Evolutionary conservation across 1,284 basidiomycete species (phyloP).

Genomic region (Leucoagaricus sp.): DNA sequence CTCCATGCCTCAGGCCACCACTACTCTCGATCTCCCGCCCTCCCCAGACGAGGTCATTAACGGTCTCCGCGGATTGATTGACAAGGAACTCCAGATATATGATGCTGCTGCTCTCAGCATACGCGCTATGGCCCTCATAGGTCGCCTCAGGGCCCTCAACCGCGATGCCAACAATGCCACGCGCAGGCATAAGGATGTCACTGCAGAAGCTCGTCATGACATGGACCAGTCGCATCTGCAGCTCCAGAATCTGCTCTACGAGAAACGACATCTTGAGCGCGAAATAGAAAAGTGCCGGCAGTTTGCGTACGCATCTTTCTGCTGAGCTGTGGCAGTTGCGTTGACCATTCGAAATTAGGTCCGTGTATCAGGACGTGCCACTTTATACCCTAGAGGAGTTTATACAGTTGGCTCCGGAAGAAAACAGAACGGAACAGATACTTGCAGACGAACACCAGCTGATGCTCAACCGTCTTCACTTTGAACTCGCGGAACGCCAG

Average conservation of each 20-base stretch:
- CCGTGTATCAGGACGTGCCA: constrained; percentile 80
- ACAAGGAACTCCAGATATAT: constrained; percentile 39
- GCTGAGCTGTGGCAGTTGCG: neutral
- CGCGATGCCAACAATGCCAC: constrained; percentile 71
- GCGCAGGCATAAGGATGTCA: constrained; percentile 68
- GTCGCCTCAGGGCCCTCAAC: constrained; percentile 74
- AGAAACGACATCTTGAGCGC: constrained; percentile 80
- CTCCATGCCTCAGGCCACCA: constrained; percentile 19
- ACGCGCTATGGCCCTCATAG: constrained; percentile 70
- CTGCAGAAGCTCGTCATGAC: constrained; percentile 71
- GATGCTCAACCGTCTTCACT: constrained; percentile 79
- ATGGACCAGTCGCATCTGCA: constrained; percentile 84
- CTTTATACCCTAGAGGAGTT: constrained; percentile 71
- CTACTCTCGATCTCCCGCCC: constrained; percentile 26
- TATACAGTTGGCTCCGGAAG: constrained; percentile 61
- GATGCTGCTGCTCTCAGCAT: constrained; percentile 58
- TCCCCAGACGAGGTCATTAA: constrained; percentile 54
- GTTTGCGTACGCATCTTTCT: constrained; percentile 65
- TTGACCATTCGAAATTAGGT: constrained; percentile 39
- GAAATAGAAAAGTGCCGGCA: constrained; percentile 87
- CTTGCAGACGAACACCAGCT: constrained; percentile 72
- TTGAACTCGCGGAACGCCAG: constrained; percentile 80
- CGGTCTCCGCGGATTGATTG: constrained; percentile 62
- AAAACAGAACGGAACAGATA: constrained; percentile 59
- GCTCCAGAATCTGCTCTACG: constrained; percentile 80